Base-by-base conservation (phyloP, 2,329 filamentous ascomycete genomes). In the Alternaria longipes region DNA sequence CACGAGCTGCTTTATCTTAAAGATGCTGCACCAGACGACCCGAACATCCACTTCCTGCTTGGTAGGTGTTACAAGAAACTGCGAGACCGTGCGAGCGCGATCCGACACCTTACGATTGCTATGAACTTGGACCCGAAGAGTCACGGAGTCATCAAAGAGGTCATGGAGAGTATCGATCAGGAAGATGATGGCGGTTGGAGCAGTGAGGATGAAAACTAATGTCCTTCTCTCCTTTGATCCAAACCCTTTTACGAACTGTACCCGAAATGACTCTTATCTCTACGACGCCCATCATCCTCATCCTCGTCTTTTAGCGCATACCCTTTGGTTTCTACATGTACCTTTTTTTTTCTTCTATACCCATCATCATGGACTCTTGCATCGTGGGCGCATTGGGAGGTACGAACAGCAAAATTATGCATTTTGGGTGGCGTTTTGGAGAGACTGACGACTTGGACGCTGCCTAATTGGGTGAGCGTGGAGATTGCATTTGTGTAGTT, bases 71-170 rank as follows among this genome's bases (percentile, higher is more conserved):
- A 87, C 78, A 89, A 89, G 78, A 84, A 83, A 68, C 68, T 88
- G 59, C 79, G 83, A 30, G 83, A 88, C 60, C 85, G 86, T 70
- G 89, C 89, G 63, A 86, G 89, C 71, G 94, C 95, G n/a, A 91
- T 99, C 61, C 90, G 91, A 61, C 93, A 97, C 78, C 97, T 97
- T 77, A 99, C 95, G 7, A 94, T 94, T 78, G 95, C 95, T 18
- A 83, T 98, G 74, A 97, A 97, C 79, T 82, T 99, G 73, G 95
- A 99, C 83, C 95, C 94, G 30, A 98, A 98, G 89, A 94, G 94
- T 71, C 93, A 92, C 67, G 90, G 92, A 65, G 91, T 93, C 78
- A 97, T 99, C 80, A 99, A 98, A 81, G 93, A 97, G 77, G 93
- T 93, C 18, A 97, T 99, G 82, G 94, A 98, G 82, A 90, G 90